Percentiles rank a stretch among this genome's conserved stretches.
phyloP scores from a whole-genome alignment of 2,329 filamentous ascomycete species.

The Dothistroma pini region DNA sequence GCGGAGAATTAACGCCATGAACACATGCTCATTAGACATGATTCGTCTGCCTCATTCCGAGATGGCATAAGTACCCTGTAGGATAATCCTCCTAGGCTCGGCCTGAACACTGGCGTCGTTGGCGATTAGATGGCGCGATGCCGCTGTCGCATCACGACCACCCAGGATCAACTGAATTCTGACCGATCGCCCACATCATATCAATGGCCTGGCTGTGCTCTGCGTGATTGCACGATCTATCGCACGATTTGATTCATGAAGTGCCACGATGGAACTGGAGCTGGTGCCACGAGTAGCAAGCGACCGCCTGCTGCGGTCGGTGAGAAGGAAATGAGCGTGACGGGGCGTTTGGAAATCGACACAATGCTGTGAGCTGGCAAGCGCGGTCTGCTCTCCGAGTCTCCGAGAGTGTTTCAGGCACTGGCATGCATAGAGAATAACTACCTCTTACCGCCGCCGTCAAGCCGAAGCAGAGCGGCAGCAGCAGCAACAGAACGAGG shows the following conservation, averaged over 20 bases:
- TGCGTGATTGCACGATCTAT: not conserved
- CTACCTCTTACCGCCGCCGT: conserved; percentile 1
- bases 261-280: not conserved
- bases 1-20: not conserved
- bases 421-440: not conserved
- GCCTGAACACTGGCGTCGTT: not conserved
- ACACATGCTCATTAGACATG: not conserved
- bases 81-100: not conserved
- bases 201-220: not conserved
- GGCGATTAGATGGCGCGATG: not conserved
- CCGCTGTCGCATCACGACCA: too few relatives aligned
- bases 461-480: not conserved
- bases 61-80: not conserved
- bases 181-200: not conserved
- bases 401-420: not conserved
- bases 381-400: not conserved
- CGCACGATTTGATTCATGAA: not conserved
- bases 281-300: not conserved
- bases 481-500: not conserved
- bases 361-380: conserved; percentile 1
- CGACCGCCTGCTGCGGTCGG: not conserved
- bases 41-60: not conserved
- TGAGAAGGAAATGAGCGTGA: not conserved
- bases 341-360: not conserved
- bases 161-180: not conserved